Base-by-base conservation (phyloP, 164 flowering plant species). In the Akebia trifoliata region DNA sequence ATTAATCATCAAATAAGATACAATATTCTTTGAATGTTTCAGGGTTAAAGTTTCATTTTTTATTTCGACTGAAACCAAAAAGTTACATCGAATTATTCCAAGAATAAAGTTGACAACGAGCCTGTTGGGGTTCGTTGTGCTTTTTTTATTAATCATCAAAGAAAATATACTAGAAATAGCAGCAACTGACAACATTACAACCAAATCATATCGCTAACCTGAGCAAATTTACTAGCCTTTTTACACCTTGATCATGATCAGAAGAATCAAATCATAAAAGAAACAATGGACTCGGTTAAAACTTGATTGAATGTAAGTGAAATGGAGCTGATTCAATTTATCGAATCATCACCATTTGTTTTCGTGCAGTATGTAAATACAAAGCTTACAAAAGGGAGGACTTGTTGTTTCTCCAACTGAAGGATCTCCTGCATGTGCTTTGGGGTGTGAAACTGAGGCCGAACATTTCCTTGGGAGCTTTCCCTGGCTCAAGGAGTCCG, bases 371-470 rank as follows among this genome's bases (percentile, higher is more conserved):
- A 10, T n/a, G 22, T 44, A 31, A 56, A 30, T 56, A 12, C 40
- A 52, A 34, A 45, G 17, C 30, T 65, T 65, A 82, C 18, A 63
- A 21, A 24, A 76, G 65, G 39, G 74, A 49, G 7, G 77, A 36
- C 71, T 14, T 67, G 73, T 76, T 69, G 67, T 70, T 48, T 55
- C 55, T 74, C 91, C 85, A 80, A 20, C 64, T 77, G 51, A 26
- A 44, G 18, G 65, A 61, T 69, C 74, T 80, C 56, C 83, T 70
- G 38, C 56, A 68, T 5, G 67, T 11, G 37, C 35, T 46, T n/a
- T 72, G 73, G 8, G 94, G 82, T 6, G 86, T 64, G 70, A 94
- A 87, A 69, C 87, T 84, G 8, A 94, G 90, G 12, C 94, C 87
- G 48, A 86, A 87, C 89, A 85, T 88, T 69, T 80, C 96, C 71